Conservation (phyloP, 352 stramenopile species). For the Phytophthora fragariaefolia region DNA sequence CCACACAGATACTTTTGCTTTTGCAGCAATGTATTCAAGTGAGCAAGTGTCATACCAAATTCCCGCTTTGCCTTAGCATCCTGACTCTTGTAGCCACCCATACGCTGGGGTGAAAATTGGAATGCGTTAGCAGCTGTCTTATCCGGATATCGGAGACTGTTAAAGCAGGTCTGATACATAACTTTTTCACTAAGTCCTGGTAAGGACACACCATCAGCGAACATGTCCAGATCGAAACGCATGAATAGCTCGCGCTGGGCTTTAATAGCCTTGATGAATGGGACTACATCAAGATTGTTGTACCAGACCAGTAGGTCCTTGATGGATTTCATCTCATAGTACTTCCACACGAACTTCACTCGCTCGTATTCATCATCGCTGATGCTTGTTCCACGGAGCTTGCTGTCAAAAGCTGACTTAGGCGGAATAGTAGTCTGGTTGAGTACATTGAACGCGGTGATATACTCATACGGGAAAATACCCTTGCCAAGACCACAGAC, state of each 20-base stretch:
- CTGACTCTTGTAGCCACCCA: neutral
- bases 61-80: too few relatives aligned
- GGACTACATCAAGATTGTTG: neutral
- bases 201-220: neutral
- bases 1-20: slow-evolving; percentile 29
- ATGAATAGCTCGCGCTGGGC: neutral
- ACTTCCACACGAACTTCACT: neutral
- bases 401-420: neutral
- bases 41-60: slow-evolving; percentile 26
- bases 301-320: neutral
- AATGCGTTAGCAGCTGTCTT: neutral
- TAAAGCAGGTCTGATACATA: neutral
- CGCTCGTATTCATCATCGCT: neutral
- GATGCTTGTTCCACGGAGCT: neutral
- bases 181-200: neutral
- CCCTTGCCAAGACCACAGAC: slow-evolving; percentile 20
- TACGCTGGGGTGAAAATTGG: neutral
- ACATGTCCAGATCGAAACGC: neutral
- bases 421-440: neutral
- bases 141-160: neutral
- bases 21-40: slow-evolving; percentile 24
- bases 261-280: neutral
- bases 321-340: neutral
- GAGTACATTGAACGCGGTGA: neutral
- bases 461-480: neutral